Evolutionary conservation across 129 eudicot genomes (phyloP), one percentile per base, ranked within the genome.

Genomic region (Silybum marianum): DNA sequence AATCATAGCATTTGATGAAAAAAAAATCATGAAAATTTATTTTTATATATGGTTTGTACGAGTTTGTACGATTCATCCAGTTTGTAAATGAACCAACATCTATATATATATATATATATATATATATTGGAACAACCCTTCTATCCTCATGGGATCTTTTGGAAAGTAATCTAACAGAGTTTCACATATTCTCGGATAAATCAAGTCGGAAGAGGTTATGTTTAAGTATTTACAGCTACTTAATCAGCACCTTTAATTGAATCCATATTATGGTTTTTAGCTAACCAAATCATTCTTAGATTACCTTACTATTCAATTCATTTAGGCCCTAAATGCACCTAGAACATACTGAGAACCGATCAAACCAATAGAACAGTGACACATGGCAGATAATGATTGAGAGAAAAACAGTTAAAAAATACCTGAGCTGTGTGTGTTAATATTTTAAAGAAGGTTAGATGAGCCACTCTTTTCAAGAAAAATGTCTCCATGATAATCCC

Each of bases 241-340:
- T 13, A 48, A 51, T 51, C 63, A 51, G 63, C 63, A 51, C 9
- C 66, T 58, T n/a, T n/a, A 58, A 58, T 58, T n/a, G 23, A 58
- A 58, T 58, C 66, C 66, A 58, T n/a, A 58, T 58, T 58, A 58
- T 58, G 66, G 66, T 58, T 58, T 54, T 58, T 58, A 58, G 66
- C 66, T 58, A 58, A 58, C 66, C 66, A 58, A 58, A 58, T 58
- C 66, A 58, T 58, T 18, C 66, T 6, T 24, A 58, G 24, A 58
- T 58, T n/a, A 58, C 66, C 23, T 58, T 58, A n/a, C 24, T 18
- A 58, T n/a, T 58, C 23, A 6, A 18, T n/a, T 58, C 5, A 58
- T 58, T n/a, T n/a, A 58, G 24, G 3, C 22, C 23, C 23, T 22
- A 54, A 13, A 63, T 48, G 79, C 79, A 86, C 84, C 82, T 82